Conservation (phyloP, 2,329 filamentous ascomycete species). For the Teratosphaeria gauchensis region DNA sequence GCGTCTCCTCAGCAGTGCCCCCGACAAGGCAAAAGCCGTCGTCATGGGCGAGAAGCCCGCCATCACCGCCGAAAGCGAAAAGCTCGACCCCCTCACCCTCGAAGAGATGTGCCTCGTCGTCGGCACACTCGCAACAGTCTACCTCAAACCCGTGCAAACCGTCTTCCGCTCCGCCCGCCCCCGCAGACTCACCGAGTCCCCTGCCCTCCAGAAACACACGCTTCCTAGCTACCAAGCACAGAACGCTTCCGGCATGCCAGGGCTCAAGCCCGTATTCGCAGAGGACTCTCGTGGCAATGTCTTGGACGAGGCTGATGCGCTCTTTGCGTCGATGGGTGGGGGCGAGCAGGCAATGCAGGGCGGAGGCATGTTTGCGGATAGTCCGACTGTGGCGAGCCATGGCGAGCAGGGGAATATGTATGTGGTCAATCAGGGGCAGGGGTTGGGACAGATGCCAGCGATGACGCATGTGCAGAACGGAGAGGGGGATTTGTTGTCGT, state of each 20-base stretch:
- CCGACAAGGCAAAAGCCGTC: conserved; percentile 71
- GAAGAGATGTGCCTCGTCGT: conserved; percentile 98
- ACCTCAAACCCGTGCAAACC: conserved; percentile 93
- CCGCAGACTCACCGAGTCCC: conserved; percentile 68
- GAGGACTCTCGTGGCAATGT: conserved; percentile 18
- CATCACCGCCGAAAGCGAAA: conserved; percentile 93
- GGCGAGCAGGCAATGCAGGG: conserved; percentile 59
- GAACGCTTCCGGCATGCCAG: conserved; percentile 17
- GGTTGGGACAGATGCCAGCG: conserved; percentile 63
- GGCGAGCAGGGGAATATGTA: conserved; percentile 39
- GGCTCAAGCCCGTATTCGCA: not conserved
- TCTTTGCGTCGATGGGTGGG: conserved; percentile 67
- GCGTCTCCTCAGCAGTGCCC: conserved; percentile 87
- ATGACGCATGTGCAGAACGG: conserved; percentile 51
- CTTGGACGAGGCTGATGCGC: conserved; percentile 74
- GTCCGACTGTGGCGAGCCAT: conserved; percentile 15
- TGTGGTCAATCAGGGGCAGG: conserved; percentile 74
- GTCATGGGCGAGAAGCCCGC: conserved; percentile 97
- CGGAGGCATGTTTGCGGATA: conserved; percentile 44
- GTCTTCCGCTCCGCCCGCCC: conserved; percentile 87
- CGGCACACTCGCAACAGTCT: conserved; percentile 90
- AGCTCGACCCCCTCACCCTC: conserved; percentile 77
- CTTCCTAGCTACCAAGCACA: conserved; percentile 48
- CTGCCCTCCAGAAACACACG: conserved; percentile 68
- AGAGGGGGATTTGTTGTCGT: conserved; percentile 27